phyloP scores from a whole-genome alignment of 2,329 filamentous ascomycete genomes.

The Epichloe typhina region DNA sequence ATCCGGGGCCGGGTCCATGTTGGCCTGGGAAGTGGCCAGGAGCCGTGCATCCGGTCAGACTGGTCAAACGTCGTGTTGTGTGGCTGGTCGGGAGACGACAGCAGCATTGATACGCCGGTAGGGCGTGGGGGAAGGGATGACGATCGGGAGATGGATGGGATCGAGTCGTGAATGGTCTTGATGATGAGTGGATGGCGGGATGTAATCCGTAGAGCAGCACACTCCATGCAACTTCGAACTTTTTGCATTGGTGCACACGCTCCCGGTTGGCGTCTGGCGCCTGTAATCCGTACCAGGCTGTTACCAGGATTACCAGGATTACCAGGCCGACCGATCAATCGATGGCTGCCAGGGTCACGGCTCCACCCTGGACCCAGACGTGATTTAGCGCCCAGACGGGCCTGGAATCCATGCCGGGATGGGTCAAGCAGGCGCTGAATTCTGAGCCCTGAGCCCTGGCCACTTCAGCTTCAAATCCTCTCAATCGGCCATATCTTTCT shows the following conservation, averaged over 20 bases:
- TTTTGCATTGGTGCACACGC: not conserved
- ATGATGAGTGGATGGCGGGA: not conserved
- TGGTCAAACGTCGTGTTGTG: constrained; percentile 27
- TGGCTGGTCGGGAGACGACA: constrained; percentile 25
- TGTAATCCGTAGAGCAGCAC: not conserved
- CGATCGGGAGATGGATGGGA: not conserved
- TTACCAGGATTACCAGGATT: too few species aligned
- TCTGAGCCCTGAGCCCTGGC: not conserved
- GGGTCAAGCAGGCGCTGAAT: not conserved
- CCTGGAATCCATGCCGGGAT: not conserved
- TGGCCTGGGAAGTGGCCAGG: constrained; percentile 21
- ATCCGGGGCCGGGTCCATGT: constrained; percentile 19
- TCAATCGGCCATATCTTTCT: too few species aligned
- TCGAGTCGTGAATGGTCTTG: not conserved
- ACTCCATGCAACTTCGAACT: not conserved
- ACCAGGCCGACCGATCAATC: not conserved
- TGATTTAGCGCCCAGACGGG: too few species aligned
- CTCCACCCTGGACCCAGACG: not conserved
- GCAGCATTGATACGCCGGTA: constrained; percentile 25
- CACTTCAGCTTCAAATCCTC: too few species aligned
- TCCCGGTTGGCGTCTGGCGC: not conserved
- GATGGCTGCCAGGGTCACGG: not conserved
- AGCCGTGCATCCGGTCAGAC: constrained; percentile 31
- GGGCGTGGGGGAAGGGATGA: constrained; percentile 1
- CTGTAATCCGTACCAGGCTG: not conserved